Evolutionary conservation across 164 flowering plant species (phyloP), one percentile per base, ranked within the genome.

Genomic region (Pachysandra terminalis): DNA sequence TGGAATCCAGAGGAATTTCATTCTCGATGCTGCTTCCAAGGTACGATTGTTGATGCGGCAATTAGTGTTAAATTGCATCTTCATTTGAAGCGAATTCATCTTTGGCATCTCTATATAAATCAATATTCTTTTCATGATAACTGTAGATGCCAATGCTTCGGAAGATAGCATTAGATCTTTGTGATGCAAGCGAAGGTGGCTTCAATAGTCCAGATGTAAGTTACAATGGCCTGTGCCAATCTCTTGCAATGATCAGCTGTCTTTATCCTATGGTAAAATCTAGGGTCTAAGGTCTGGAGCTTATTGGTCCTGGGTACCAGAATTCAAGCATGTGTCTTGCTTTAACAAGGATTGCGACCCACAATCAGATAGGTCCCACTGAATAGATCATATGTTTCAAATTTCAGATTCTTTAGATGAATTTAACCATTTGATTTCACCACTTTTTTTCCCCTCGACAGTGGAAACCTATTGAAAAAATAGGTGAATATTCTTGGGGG

Each of bases 61-160:
- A 3, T n/a, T n/a, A n/a, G n/a, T n/a, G n/a, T n/a, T 32, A 32
- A 14, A 10, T 25, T 23, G 9, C 61, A 59, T 37, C 32, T 55
- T 57, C 60, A 5, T n/a, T n/a, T 3, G 7, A 27, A 15, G 26
- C 48, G 35, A 45, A 63, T 22, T 22, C 0, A 48, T 25, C 0
- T 0, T 65, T 32, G 53, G 13, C 10, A 53, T n/a, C 23, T 66
- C 35, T 26, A 49, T 45, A 25, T 32, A 5, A 8, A 15, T 63
- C 13, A 5, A 3, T 24, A 19, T 51, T 68, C 15, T 59, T 64
- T 40, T 45, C 10, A 53, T 69, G 56, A 54, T 65, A 45, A 60
- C 58, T 65, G 40, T 82, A 91, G 97, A 19, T 86, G 83, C 93
- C 88, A 16, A 77, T 87, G 86, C 92, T 91, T 56, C 85, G 94